Percentiles rank a stretch among this genome's conserved stretches.
phyloP scores from a whole-genome alignment of 202 grass and related monocot genomes.

The Bolboschoenoplectus hybrid region DNA sequence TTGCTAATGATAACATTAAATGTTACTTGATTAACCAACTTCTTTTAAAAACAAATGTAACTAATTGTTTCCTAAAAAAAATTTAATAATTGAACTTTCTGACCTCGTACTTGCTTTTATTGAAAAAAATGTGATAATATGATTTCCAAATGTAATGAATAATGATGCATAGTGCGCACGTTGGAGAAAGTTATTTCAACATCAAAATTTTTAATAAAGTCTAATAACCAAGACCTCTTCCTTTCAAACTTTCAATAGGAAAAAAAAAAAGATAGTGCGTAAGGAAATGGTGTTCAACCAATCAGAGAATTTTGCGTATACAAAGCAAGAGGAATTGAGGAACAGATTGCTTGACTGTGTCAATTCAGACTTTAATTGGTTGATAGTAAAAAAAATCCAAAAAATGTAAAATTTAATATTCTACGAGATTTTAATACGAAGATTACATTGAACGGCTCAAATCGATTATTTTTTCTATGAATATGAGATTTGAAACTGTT shows the following conservation, averaged over 20 bases:
- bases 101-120: background rate
- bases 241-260: background rate
- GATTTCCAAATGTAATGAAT: background rate
- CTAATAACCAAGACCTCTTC: conserved; percentile 4
- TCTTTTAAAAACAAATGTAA: conserved; percentile 1
- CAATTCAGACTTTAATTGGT: conserved; percentile 26
- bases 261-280: background rate
- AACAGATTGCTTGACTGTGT: conserved; percentile 15
- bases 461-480: no score
- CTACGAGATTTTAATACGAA: no score
- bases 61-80: background rate
- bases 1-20: background rate
- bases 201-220: background rate
- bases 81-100: background rate
- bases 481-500: no score
- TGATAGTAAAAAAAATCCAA: background rate
- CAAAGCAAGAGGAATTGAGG: background rate
- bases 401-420: background rate
- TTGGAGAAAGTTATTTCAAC: background rate
- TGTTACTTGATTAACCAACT: background rate
- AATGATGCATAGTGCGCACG: background rate
- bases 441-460: no score
- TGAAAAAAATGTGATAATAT: background rate
- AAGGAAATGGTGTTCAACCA: conserved; percentile 19
- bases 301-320: conserved; percentile 2